phyloP scores from a whole-genome alignment of 306 rosid genomes.

The Nissolia schottii region DNA sequence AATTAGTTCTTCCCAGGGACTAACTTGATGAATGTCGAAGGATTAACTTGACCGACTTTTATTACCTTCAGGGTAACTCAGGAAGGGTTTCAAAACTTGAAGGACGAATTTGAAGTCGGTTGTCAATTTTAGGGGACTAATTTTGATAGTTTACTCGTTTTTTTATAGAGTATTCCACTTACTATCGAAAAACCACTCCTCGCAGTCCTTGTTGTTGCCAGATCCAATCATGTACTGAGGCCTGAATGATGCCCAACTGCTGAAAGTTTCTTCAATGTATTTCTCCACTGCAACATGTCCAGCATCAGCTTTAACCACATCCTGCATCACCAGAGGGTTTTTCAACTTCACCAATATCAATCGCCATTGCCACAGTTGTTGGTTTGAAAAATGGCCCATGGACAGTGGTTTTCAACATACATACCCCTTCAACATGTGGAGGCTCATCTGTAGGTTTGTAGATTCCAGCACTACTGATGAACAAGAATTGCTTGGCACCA shows the following conservation, averaged over 20 bases:
- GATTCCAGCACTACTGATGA: constrained; percentile 93
- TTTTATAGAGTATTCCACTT: constrained; percentile 39
- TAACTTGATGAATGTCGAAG: too few species aligned
- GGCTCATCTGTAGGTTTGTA: constrained; percentile 85
- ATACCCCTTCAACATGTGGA: constrained; percentile 97
- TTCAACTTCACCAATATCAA: not conserved
- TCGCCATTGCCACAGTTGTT: not conserved
- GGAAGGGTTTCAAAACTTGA: too few species aligned
- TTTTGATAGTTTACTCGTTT: too few species aligned
- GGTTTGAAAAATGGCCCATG: not conserved
- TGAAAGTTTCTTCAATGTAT: constrained; percentile 62
- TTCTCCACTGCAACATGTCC: constrained; percentile 91
- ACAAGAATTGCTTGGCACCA: constrained; percentile 83
- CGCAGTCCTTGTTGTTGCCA: constrained; percentile 97
- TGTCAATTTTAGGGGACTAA: too few species aligned
- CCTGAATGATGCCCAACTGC: constrained; percentile 69
- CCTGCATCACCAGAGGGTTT: constrained; percentile 38
- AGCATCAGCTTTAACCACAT: constrained; percentile 79
- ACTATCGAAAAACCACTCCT: constrained; percentile 97
- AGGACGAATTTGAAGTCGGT: too few species aligned
- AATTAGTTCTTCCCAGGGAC: too few species aligned
- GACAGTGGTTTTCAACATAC: constrained; percentile 22
- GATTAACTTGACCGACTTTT: too few species aligned
- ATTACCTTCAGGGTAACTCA: too few species aligned
- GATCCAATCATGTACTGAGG: constrained; percentile 94